Conservation (phyloP, 2,329 filamentous ascomycete genomes). For the Beauveria pseudobassiana region DNA sequence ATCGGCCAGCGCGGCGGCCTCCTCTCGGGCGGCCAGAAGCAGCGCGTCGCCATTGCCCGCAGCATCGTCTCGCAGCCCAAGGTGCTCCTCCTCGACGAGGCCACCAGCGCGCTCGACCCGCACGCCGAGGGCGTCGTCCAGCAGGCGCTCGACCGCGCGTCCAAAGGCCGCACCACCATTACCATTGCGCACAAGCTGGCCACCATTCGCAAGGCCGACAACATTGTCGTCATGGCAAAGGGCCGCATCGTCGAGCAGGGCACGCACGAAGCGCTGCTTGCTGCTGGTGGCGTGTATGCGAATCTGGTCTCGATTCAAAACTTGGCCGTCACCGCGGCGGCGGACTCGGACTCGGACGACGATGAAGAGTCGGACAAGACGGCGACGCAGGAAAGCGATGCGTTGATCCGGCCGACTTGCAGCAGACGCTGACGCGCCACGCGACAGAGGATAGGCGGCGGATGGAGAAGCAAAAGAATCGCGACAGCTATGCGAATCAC, state of each 20-base stretch:
- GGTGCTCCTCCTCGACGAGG: slow-evolving; percentile 59
- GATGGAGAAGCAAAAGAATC: slow-evolving; percentile 27
- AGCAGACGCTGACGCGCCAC: slow-evolving; percentile 25
- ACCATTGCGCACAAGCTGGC: slow-evolving; percentile 54
- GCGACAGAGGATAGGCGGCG: slow-evolving; percentile 22
- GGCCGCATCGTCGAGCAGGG: slow-evolving; percentile 22
- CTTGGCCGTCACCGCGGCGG: slow-evolving; percentile 21
- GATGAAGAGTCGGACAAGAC: slow-evolving; percentile 1
- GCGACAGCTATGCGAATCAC: slow-evolving; percentile 29
- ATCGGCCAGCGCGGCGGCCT: slow-evolving; percentile 58
- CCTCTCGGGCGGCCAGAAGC: slow-evolving; percentile 59
- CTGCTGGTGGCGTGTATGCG: slow-evolving; percentile 40
- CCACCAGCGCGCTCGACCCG: slow-evolving; percentile 47
- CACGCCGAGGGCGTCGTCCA: slow-evolving; percentile 42
- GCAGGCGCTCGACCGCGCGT: slow-evolving; percentile 43
- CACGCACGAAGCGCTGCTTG: slow-evolving; percentile 41
- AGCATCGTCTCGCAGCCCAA: slow-evolving; percentile 53
- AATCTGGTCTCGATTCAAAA: slow-evolving; percentile 38
- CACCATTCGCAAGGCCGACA: slow-evolving; percentile 25
- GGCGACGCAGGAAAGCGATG: not conserved
- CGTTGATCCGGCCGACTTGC: slow-evolving; percentile 16
- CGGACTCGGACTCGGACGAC: slow-evolving; percentile 13
- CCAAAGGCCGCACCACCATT: slow-evolving; percentile 51
- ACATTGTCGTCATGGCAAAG: slow-evolving; percentile 23
- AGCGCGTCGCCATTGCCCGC: slow-evolving; percentile 57